phyloP scores from a whole-genome alignment of 2,329 filamentous ascomycete species.

The Aspergillus neotritici region DNA sequence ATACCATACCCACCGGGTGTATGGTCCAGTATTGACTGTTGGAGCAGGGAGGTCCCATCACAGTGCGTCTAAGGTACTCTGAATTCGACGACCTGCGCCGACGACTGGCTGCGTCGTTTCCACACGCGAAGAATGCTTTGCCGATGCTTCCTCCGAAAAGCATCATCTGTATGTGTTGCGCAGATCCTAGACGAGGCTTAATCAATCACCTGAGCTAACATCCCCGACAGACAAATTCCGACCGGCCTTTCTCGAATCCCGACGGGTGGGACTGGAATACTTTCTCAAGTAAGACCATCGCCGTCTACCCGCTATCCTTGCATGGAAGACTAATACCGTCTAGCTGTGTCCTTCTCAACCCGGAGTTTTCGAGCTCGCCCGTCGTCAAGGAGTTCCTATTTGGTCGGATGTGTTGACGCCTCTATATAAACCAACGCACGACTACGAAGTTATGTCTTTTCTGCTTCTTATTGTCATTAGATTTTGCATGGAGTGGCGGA shows the following conservation, averaged over 20 bases:
- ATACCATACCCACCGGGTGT: neutral
- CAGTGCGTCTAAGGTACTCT: constrained; percentile 68
- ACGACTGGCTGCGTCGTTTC: constrained; percentile 72
- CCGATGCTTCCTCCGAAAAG: constrained; percentile 90
- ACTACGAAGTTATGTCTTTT: too few species aligned
- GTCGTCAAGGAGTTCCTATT: constrained; percentile 89
- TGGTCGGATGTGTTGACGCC: constrained; percentile 26
- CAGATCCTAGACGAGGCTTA: neutral
- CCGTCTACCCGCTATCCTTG: neutral
- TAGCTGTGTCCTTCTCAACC: constrained; percentile 85
- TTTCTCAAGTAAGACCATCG: constrained; percentile 72
- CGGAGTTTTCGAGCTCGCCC: constrained; percentile 87
- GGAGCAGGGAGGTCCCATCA: constrained; percentile 51
- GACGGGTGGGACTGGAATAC: constrained; percentile 77
- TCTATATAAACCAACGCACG: neutral
- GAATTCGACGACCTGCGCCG: constrained; percentile 82
- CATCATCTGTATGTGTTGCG: constrained; percentile 61
- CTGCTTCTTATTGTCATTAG: too few species aligned
- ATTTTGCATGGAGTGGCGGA: too few species aligned
- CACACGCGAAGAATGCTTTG: constrained; percentile 75
- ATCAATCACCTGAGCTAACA: constrained; percentile 8
- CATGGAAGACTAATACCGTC: neutral
- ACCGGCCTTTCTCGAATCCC: constrained; percentile 76
- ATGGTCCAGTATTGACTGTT: constrained; percentile 13
- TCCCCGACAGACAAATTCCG: constrained; percentile 58